Conservation (phyloP, 768 basidiomycete species). For the Tubosaeta brunneosetosa region DNA sequence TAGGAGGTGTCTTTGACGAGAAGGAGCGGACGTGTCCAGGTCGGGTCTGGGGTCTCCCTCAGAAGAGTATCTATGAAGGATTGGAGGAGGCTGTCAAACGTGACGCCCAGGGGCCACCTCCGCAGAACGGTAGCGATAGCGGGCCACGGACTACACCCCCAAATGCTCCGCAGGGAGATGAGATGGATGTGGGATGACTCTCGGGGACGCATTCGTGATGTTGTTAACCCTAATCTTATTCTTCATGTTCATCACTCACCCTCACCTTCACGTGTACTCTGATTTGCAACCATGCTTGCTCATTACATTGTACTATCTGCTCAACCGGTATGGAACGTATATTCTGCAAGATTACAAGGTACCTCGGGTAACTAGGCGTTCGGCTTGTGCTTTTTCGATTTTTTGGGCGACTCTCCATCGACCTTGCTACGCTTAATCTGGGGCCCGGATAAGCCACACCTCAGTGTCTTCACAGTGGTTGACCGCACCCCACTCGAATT, state of each 20-base stretch:
- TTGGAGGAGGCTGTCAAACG: slow-evolving; percentile 59
- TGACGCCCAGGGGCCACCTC: slow-evolving; percentile 28
- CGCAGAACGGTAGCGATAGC: slow-evolving; percentile 17
- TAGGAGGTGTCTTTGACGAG: no score
- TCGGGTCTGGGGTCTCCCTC: no score
- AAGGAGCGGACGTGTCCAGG: no score
- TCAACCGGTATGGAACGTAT: no score
- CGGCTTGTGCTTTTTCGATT: no score
- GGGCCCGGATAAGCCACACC: slow-evolving; percentile 67
- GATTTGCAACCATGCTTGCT: slow-evolving; percentile 22
- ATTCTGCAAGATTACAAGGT: no score
- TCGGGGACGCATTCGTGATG: no score
- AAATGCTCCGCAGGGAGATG: slow-evolving; percentile 51
- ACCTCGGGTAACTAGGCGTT: no score
- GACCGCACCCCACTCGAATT: slow-evolving; percentile 68
- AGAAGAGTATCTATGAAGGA: no score
- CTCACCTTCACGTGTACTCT: slow-evolving; percentile 24
- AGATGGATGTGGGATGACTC: no score
- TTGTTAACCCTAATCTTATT: no score
- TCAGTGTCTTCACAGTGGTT: slow-evolving; percentile 55
- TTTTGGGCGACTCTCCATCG: slow-evolving; percentile 42
- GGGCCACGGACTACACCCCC: slow-evolving; percentile 29
- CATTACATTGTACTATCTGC: slow-evolving; percentile 20
- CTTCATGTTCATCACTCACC: no score
- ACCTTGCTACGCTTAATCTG: slow-evolving; percentile 61